phyloP scores from a whole-genome alignment of 352 stramenopile species.

The Pythium guiyangense region DNA sequence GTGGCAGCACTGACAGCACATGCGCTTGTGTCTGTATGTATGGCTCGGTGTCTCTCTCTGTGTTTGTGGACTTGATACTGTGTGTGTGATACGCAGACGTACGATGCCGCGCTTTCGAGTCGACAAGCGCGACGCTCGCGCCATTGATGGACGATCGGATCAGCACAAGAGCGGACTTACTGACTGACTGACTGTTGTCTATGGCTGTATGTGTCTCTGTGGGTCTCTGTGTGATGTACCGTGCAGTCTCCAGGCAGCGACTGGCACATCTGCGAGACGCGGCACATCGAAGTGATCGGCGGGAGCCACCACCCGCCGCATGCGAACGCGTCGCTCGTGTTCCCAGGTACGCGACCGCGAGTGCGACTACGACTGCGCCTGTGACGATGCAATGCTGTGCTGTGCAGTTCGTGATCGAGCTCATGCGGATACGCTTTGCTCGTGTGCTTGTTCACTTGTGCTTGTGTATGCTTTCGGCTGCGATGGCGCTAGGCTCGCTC shows the following conservation, averaged over 20 bases:
- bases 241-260: neutral
- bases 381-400: too few species aligned
- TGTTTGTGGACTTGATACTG: neutral
- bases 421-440: neutral
- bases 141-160: too few species aligned
- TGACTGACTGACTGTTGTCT: neutral
- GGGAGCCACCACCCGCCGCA: conserved; percentile 40
- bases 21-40: too few species aligned
- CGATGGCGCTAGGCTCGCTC: conserved; percentile 74
- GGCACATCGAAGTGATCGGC: conserved; percentile 58
- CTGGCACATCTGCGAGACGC: neutral
- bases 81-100: too few species aligned
- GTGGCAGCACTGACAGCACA: neutral
- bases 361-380: neutral
- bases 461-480: too few species aligned
- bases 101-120: too few species aligned
- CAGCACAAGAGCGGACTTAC: neutral
- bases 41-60: neutral
- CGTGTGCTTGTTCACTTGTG: too few species aligned
- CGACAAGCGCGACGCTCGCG: too few species aligned
- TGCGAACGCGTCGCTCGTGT: conserved; percentile 43
- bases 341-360: conserved; percentile 42
- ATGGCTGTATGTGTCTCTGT: neutral
- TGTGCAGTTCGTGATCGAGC: neutral
- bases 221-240: neutral